Conservation (phyloP, 2,329 filamentous ascomycete species). For the Myriosclerotinia curreyana region DNA sequence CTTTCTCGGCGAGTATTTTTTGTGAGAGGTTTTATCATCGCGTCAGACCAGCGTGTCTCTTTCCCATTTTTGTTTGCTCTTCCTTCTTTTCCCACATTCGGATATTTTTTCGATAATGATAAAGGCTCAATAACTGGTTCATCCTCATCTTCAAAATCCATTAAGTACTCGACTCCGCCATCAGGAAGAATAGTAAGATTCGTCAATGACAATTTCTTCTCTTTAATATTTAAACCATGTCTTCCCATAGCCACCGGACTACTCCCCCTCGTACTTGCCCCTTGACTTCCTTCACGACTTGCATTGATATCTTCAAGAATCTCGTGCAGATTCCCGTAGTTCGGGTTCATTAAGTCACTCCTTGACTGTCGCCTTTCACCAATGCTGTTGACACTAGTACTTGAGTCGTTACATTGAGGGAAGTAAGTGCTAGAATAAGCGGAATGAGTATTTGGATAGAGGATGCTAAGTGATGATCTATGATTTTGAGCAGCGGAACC, state of each 20-base stretch:
- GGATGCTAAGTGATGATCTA: slow-evolving; percentile 4
- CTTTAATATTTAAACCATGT: slow-evolving; percentile 15
- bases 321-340: slow-evolving; percentile 12
- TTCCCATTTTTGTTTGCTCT: not conserved
- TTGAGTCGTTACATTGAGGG: slow-evolving; percentile 5
- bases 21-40: slow-evolving; percentile 26
- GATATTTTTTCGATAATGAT: not conserved
- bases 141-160: slow-evolving; percentile 11
- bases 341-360: slow-evolving; percentile 11
- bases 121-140: not conserved
- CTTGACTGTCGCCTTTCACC: slow-evolving; percentile 8
- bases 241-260: slow-evolving; percentile 8
- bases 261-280: slow-evolving; percentile 5
- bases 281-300: not conserved
- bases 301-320: slow-evolving; percentile 8
- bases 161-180: slow-evolving; percentile 6
- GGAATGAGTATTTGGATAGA: slow-evolving; percentile 4
- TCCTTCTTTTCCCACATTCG: not conserved
- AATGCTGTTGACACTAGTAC: slow-evolving; percentile 10
- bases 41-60: slow-evolving; percentile 26
- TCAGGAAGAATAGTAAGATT: slow-evolving; percentile 10
- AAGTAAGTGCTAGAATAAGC: slow-evolving; percentile 8
- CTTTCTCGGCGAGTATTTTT: slow-evolving; percentile 25
- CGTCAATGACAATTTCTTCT: slow-evolving; percentile 10
- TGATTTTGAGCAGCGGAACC: not conserved